Percentiles rank a stretch among this genome's conserved stretches.
Conservation (phyloP, 2,329 filamentous ascomycete species). For the Westerdykella ornata region DNA sequence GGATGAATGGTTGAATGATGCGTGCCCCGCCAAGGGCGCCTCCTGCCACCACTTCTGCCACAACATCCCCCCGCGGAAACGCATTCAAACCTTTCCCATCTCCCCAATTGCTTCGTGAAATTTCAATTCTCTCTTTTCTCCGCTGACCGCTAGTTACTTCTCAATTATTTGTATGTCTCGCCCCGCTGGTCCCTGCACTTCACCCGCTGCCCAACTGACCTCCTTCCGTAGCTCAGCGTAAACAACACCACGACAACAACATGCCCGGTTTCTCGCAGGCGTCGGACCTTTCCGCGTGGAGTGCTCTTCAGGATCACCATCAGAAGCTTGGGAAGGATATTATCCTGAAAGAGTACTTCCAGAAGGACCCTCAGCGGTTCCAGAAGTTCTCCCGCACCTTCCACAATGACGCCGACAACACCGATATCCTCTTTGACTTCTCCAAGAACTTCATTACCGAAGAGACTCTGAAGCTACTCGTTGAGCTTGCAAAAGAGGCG, state of each 20-base stretch:
- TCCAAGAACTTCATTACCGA: conserved; percentile 98
- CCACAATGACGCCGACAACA: conserved; percentile 66
- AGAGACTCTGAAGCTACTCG: conserved; percentile 78
- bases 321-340: conserved; percentile 80
- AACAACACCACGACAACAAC: conserved; percentile 19
- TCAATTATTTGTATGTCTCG: conserved; percentile 8
- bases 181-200: conserved; percentile 10
- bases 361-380: conserved; percentile 81
- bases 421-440: conserved; percentile 94
- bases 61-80: conserved; percentile 9
- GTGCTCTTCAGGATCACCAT: conserved; percentile 85
- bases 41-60: conserved; percentile 1
- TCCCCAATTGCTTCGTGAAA: neutral
- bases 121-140: conserved; percentile 2
- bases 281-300: conserved; percentile 79
- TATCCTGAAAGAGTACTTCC: conserved; percentile 87
- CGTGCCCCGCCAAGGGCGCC: neutral
- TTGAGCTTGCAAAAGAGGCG: conserved; percentile 87
- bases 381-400: conserved; percentile 84
- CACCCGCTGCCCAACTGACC: too few species aligned
- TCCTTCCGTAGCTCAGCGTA: conserved; percentile 11
- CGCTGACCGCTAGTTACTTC: conserved; percentile 6
- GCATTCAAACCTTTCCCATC: neutral
- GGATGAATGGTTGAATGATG: too few species aligned
- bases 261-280: conserved; percentile 70